These are phyloP conservation scores for Paecilomyces sp. DNA, from an alignment of 2,329 filamentous ascomycete genomes.

Conservation along the genomic window DNA sequence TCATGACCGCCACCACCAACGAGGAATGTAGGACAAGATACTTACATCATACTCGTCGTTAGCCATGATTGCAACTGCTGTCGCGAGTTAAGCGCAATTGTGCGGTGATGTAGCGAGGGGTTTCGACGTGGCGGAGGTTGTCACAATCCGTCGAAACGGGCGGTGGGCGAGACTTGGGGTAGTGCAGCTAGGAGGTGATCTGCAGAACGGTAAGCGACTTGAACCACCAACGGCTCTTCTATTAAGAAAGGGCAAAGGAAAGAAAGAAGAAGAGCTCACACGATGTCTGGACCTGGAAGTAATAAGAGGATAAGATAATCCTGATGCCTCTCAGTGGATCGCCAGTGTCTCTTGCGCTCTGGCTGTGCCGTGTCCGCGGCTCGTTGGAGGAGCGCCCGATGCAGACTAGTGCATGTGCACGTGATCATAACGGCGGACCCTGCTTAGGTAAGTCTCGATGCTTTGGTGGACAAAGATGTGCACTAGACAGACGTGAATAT, in stretches of 20 bases:
- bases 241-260: not conserved
- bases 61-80: slow-evolving; percentile 59
- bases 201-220: not conserved
- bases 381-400: slow-evolving; percentile 5
- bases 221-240: not conserved
- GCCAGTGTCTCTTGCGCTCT: slow-evolving; percentile 2
- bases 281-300: slow-evolving; percentile 1
- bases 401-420: slow-evolving; percentile 12
- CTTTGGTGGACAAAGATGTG: too few species aligned
- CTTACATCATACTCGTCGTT: slow-evolving; percentile 99
- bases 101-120: slow-evolving; percentile 12
- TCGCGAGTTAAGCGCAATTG: slow-evolving; percentile 14
- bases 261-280: slow-evolving; percentile 2
- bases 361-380: slow-evolving; percentile 12
- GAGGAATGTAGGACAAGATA: slow-evolving; percentile 10
- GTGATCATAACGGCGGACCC: slow-evolving; percentile 4
- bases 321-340: slow-evolving; percentile 8
- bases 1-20: not conserved
- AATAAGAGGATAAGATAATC: slow-evolving; percentile 15
- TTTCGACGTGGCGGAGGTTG: slow-evolving; percentile 16
- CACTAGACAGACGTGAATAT: too few species aligned
- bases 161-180: slow-evolving; percentile 2
- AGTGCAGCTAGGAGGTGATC: slow-evolving; percentile 9
- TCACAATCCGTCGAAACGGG: slow-evolving; percentile 7
- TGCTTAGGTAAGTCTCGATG: not conserved